Evolutionary conservation across 176 grass and related monocot species (phyloP).

Genomic region (Oryza officinalis): DNA sequence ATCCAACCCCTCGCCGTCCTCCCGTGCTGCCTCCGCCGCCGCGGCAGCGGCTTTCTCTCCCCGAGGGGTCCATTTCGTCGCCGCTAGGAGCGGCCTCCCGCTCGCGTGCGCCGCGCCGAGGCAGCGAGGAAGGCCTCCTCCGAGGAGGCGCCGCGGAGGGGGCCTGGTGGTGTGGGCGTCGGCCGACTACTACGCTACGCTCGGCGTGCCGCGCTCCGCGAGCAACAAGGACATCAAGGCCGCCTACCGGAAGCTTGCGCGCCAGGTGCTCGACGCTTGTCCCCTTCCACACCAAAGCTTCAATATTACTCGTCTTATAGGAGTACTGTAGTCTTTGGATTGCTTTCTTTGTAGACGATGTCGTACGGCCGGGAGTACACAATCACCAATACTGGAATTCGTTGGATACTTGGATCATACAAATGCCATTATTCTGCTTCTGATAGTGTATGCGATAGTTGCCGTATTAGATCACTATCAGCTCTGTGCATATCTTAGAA

Average conservation of each 20-base stretch:
- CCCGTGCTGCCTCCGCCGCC: slow-evolving; percentile 23
- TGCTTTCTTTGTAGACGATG: slow-evolving; percentile 4
- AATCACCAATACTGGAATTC: neutral
- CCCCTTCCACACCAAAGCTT: neutral
- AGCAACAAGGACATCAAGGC: slow-evolving; percentile 89
- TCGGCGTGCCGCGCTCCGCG: slow-evolving; percentile 78
- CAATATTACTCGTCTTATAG: neutral
- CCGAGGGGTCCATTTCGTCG: slow-evolving; percentile 27
- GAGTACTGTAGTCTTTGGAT: neutral
- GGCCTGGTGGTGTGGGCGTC: slow-evolving; percentile 55
- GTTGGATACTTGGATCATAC: neutral
- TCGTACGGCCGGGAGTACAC: neutral
- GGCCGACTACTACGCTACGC: slow-evolving; percentile 85
- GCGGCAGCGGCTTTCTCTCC: slow-evolving; percentile 26
- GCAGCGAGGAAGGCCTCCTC: slow-evolving; percentile 15
- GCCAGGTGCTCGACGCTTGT: slow-evolving; percentile 69
- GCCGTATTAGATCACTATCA: neutral
- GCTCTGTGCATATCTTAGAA: neutral
- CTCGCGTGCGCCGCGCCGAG: slow-evolving; percentile 44
- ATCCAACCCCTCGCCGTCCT: slow-evolving; percentile 37
- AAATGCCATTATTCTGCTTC: neutral
- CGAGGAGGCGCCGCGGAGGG: slow-evolving; percentile 40
- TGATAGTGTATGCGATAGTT: neutral
- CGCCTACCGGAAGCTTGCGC: slow-evolving; percentile 89
- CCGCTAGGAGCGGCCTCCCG: slow-evolving; percentile 31